phyloP scores from a whole-genome alignment of 169 alveolate genomes.

The Perkinsus olseni region DNA sequence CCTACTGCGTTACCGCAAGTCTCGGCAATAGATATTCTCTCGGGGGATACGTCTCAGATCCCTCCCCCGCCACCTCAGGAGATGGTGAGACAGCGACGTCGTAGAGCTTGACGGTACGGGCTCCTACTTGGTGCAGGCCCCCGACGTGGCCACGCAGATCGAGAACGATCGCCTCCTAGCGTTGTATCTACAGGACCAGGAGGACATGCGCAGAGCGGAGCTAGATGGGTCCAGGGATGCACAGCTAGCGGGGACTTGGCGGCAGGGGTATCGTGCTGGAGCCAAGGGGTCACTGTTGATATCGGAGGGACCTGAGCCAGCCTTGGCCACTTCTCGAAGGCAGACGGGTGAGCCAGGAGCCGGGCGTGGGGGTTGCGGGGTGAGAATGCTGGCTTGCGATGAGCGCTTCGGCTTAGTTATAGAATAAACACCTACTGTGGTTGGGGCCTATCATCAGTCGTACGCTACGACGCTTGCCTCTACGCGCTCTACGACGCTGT shows the following conservation, averaged over 20 bases:
- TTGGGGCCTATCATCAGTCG: too few relatives aligned
- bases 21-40: background rate
- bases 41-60: background rate
- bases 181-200: background rate
- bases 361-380: too few relatives aligned
- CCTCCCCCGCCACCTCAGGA: background rate
- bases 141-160: background rate
- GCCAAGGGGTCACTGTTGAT: background rate
- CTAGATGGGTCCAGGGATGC: background rate
- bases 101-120: background rate
- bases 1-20: background rate
- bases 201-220: background rate
- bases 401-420: too few relatives aligned
- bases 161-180: background rate
- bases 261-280: background rate
- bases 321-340: background rate
- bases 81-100: background rate
- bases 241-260: too few relatives aligned
- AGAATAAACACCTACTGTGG: too few relatives aligned
- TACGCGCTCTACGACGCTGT: too few relatives aligned
- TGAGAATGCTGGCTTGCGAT: too few relatives aligned
- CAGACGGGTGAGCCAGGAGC: too few relatives aligned
- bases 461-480: too few relatives aligned
- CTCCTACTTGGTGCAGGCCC: background rate
- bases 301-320: background rate